A percentile compares a stretch with the other conserved stretches of the same genome.
These are phyloP conservation scores for Aureobasidium sp. DNA, from an alignment of 2,329 filamentous ascomycete species.

Conservation along the genomic window DNA sequence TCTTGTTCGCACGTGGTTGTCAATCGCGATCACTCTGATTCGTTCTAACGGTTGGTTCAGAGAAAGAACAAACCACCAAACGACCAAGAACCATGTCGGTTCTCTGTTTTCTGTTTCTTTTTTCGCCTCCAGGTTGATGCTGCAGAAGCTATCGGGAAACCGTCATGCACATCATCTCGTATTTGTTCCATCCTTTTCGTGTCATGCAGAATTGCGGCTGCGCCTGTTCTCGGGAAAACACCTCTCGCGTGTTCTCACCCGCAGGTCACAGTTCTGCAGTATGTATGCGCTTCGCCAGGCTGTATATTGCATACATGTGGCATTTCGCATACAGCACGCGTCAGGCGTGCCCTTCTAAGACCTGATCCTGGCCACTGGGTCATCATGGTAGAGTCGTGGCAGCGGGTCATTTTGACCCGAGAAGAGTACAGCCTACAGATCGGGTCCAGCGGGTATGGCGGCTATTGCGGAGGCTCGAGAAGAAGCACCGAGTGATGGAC, in stretches of 20 bases:
- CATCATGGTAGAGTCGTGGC: too few relatives aligned
- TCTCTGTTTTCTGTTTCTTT: neutral
- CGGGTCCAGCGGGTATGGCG: neutral
- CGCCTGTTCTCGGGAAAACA: neutral
- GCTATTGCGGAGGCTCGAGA: neutral
- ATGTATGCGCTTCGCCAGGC: neutral
- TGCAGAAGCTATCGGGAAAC: neutral
- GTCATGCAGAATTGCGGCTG: neutral
- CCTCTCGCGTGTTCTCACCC: neutral
- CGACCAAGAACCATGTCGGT: neutral
- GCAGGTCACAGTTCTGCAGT: neutral
- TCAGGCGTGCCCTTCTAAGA: neutral
- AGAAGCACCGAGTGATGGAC: neutral
- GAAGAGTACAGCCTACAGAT: neutral
- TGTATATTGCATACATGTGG: neutral
- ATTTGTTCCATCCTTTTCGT: neutral
- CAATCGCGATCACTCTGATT: neutral
- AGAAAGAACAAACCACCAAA: neutral
- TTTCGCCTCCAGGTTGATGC: neutral
- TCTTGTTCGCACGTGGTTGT: neutral
- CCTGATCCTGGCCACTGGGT: too few relatives aligned
- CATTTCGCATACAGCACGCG: neutral
- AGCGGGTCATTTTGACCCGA: neutral
- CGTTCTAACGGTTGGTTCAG: neutral
- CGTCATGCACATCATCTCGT: constrained; percentile 5